These are phyloP conservation scores for Suillus luteus DNA, from an alignment of 768 basidiomycete species.

Conservation along the genomic window DNA sequence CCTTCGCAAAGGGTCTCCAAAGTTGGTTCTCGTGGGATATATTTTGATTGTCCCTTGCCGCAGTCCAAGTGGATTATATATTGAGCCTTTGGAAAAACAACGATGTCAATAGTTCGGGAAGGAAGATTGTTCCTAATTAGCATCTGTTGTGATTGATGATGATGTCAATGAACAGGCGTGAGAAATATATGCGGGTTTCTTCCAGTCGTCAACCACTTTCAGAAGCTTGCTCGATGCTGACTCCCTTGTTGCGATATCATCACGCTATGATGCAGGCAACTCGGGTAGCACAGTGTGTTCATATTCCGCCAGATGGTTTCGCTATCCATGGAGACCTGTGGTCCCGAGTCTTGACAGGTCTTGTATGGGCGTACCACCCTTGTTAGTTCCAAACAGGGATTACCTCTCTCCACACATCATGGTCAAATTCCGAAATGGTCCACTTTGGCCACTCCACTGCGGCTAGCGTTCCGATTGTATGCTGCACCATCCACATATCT, in stretches of 20 bases:
- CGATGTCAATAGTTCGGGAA: slow-evolving; percentile 48
- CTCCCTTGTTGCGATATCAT: not conserved
- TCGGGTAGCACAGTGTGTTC: not conserved
- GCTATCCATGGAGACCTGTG: too few relatives aligned
- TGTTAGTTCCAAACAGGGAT: not conserved
- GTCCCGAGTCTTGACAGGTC: too few relatives aligned
- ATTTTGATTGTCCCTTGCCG: slow-evolving; percentile 31
- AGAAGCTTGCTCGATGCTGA: not conserved
- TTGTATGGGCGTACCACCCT: not conserved
- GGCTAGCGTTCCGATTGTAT: not conserved
- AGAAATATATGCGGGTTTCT: not conserved
- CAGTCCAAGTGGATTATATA: slow-evolving; percentile 42
- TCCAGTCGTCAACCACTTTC: not conserved
- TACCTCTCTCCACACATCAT: not conserved
- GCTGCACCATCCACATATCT: not conserved
- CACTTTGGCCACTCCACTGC: not conserved
- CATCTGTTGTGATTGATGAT: too few relatives aligned
- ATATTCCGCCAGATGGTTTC: too few relatives aligned
- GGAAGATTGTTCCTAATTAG: slow-evolving; percentile 7
- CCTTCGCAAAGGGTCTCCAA: slow-evolving; percentile 33
- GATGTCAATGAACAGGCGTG: not conserved
- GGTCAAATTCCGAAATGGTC: not conserved
- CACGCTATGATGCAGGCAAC: not conserved
- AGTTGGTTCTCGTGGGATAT: slow-evolving; percentile 40
- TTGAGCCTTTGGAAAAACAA: slow-evolving; percentile 44